phyloP scores from a whole-genome alignment of 371 early-diverging fungal species.

The Rhizopus sp. region DNA sequence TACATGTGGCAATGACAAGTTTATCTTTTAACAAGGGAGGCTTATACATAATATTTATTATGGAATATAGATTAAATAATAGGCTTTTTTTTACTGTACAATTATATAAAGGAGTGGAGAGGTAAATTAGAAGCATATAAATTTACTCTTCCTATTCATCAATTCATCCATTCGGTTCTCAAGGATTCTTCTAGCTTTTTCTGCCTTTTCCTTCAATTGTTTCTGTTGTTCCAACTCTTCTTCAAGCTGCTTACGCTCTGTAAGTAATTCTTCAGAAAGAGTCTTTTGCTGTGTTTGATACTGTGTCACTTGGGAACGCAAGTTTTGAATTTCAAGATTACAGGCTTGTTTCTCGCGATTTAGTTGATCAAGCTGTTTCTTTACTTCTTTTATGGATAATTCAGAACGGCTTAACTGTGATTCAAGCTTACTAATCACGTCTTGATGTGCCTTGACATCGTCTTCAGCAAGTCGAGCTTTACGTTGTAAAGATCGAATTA shows the following conservation, averaged over 20 bases:
- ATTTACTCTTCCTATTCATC: slow-evolving; percentile 54
- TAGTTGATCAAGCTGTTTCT: slow-evolving; percentile 42
- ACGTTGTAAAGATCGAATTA: slow-evolving; percentile 48
- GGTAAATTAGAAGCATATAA: slow-evolving; percentile 50
- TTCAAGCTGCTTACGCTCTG: slow-evolving; percentile 31
- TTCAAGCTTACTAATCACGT: slow-evolving; percentile 47
- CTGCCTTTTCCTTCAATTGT: slow-evolving; percentile 49
- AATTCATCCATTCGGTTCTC: slow-evolving; percentile 53
- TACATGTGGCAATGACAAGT: too few relatives aligned
- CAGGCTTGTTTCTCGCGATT: slow-evolving; percentile 45
- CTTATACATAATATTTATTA: not conserved
- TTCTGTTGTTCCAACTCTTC: slow-evolving; percentile 36
- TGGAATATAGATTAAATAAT: not conserved
- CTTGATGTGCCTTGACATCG: slow-evolving; percentile 43
- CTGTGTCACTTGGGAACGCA: slow-evolving; percentile 42
- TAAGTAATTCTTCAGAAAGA: slow-evolving; percentile 13
- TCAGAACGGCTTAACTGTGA: slow-evolving; percentile 43
- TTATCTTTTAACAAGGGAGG: too few relatives aligned
- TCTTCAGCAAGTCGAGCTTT: slow-evolving; percentile 45
- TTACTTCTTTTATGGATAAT: slow-evolving; percentile 37
- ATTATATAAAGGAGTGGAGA: not conserved
- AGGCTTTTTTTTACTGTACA: slow-evolving; percentile 3
- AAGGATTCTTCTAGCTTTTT: slow-evolving; percentile 47
- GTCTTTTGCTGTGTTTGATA: slow-evolving; percentile 28
- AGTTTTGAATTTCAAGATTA: slow-evolving; percentile 39